Percentiles rank a stretch among this genome's conserved stretches.
phyloP scores from a whole-genome alignment of 2,329 filamentous ascomycete genomes.

The Apiospora arundinis region DNA sequence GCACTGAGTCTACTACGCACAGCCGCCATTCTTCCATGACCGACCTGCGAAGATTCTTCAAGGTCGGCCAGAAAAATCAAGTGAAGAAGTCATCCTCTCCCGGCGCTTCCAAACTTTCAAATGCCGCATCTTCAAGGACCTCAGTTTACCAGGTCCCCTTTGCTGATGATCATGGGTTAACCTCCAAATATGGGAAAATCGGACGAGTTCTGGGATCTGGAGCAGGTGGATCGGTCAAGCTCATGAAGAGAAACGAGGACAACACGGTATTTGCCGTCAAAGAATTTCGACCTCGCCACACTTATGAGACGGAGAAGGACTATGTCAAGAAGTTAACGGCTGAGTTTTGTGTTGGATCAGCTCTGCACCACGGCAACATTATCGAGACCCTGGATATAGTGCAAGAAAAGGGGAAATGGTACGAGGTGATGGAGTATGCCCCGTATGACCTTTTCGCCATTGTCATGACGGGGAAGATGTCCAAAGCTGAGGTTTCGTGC shows the following conservation, averaged over 20 bases:
- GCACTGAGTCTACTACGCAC: constrained; percentile 56
- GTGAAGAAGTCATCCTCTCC: constrained; percentile 71
- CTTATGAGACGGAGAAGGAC: constrained; percentile 92
- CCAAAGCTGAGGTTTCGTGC: constrained; percentile 86
- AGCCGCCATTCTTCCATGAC: constrained; percentile 82
- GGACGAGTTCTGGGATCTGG: constrained; percentile 93
- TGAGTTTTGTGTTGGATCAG: constrained; percentile 97
- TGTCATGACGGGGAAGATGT: constrained; percentile 99
- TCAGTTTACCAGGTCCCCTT: constrained; percentile 77
- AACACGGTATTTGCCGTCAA: constrained; percentile 96
- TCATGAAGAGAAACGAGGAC: constrained; percentile 94
- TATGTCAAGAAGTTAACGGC: constrained; percentile 98
- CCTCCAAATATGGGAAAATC: constrained; percentile 94
- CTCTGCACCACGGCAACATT: constrained; percentile 95
- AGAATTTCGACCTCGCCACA: constrained; percentile 90
- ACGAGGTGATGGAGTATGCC: constrained; percentile 98
- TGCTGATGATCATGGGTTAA: constrained; percentile 88
- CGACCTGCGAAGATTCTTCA: constrained; percentile 97
- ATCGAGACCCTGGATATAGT: constrained; percentile 98
- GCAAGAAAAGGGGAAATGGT: constrained; percentile 93
- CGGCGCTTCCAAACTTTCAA: constrained; percentile 59
- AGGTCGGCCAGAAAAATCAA: constrained; percentile 68
- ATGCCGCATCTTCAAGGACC: constrained; percentile 52
- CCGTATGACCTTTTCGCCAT: constrained; percentile 96
- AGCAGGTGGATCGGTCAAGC: constrained; percentile 89